phyloP scores from a whole-genome alignment of 2,329 filamentous ascomycete genomes.

The Ceratocystis cubensis region DNA sequence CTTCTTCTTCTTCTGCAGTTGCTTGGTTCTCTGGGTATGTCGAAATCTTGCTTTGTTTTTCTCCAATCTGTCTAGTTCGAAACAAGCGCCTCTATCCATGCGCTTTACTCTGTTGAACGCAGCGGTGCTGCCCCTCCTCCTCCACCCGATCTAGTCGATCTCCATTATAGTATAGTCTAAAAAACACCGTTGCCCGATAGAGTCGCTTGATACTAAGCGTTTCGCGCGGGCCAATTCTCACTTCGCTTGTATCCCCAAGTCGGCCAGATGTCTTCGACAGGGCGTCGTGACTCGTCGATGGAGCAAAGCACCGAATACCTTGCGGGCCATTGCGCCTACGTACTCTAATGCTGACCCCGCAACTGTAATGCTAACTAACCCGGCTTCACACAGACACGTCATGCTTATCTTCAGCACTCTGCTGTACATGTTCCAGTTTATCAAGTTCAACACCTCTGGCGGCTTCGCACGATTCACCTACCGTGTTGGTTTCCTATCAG shows the following conservation, averaged over 20 bases:
- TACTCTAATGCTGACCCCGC: not conserved
- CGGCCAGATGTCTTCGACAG: not conserved
- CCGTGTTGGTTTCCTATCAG: constrained; percentile 78
- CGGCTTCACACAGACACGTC: constrained; percentile 51
- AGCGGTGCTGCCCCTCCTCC: constrained; percentile 1
- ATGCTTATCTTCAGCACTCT: constrained; percentile 70
- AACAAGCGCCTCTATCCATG: not conserved
- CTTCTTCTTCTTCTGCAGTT: constrained; percentile 35
- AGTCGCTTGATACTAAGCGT: not conserved
- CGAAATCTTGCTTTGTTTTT: not conserved
- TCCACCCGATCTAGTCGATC: constrained; percentile 1
- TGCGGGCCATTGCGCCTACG: not conserved
- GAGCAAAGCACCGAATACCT: not conserved
- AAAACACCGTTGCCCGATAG: not conserved
- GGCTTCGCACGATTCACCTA: constrained; percentile 71
- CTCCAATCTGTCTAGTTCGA: not conserved
- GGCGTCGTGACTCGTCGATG: not conserved
- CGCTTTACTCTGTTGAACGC: not conserved
- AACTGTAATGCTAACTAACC: constrained; percentile 4
- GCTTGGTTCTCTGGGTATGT: constrained; percentile 68
- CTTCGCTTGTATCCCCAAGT: not conserved
- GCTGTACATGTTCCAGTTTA: constrained; percentile 73
- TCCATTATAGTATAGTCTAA: not conserved
- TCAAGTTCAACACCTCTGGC: constrained; percentile 77
- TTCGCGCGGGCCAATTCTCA: not conserved